phyloP scores from a whole-genome alignment of 2,329 filamentous ascomycete species.

The Clonostachys rhizophaga region DNA sequence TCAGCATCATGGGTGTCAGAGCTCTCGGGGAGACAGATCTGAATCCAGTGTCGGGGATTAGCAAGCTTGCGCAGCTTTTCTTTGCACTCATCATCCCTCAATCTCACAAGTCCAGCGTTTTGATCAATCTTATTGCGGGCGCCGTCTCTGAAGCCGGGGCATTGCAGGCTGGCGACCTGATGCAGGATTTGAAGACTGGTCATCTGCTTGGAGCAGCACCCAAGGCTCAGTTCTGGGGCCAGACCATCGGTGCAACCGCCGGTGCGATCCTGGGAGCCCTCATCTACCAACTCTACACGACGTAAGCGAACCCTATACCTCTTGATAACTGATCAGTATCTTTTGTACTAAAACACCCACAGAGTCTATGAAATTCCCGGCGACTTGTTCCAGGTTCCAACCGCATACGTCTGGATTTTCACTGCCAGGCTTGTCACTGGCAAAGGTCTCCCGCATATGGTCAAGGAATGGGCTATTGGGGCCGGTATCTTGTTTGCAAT shows the following conservation, averaged over 20 bases:
- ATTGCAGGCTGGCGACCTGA: constrained; percentile 89
- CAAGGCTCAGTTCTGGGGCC: constrained; percentile 94
- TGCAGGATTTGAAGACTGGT: constrained; percentile 96
- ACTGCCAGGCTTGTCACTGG: constrained; percentile 91
- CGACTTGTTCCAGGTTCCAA: constrained; percentile 87
- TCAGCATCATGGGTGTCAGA: constrained; percentile 70
- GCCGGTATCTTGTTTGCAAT: constrained; percentile 71
- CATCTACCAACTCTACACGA: constrained; percentile 84
- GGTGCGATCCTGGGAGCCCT: constrained; percentile 83
- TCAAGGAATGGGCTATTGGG: constrained; percentile 71
- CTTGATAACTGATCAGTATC: background rate
- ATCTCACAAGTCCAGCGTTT: constrained; percentile 76
- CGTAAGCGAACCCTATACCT: constrained; percentile 24
- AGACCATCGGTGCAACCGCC: constrained; percentile 82
- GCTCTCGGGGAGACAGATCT: constrained; percentile 81
- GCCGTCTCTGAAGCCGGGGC: constrained; percentile 64
- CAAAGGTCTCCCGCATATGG: constrained; percentile 79
- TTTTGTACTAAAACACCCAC: background rate
- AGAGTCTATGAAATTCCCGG: constrained; percentile 86
- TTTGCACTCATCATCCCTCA: constrained; percentile 87
- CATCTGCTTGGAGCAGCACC: constrained; percentile 89
- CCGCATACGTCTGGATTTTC: constrained; percentile 96
- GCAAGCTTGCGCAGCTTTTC: constrained; percentile 91
- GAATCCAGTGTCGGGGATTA: constrained; percentile 94
- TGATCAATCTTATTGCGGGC: constrained; percentile 92